These are phyloP conservation scores for Leccinum pachyderme DNA, from an alignment of 1,284 basidiomycete genomes.

Conservation along the genomic window DNA sequence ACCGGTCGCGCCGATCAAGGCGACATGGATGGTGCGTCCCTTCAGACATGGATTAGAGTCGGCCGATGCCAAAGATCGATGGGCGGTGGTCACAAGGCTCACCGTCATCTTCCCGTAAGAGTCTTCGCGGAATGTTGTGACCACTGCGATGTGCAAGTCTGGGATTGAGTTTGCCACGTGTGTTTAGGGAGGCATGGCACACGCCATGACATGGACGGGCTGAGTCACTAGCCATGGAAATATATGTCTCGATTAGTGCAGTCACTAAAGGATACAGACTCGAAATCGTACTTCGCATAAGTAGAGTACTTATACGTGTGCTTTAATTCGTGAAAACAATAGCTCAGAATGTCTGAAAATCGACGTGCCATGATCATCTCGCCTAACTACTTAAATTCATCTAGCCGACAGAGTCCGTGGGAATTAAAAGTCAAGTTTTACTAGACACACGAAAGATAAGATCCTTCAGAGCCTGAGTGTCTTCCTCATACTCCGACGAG, in stretches of 20 bases:
- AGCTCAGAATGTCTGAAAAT: not conserved
- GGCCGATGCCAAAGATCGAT: not conserved
- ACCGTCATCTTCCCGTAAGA: slow-evolving; percentile 18
- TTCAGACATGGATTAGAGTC: slow-evolving; percentile 9
- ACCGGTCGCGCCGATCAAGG: slow-evolving; percentile 25
- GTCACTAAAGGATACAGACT: not conserved
- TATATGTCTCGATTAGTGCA: not conserved
- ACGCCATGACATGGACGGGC: slow-evolving; percentile 1
- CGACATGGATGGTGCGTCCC: slow-evolving; percentile 14
- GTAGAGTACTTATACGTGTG: not conserved
- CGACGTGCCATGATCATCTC: not conserved
- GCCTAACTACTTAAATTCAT: not conserved
- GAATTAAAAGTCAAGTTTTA: slow-evolving; percentile 5
- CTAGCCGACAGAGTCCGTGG: not conserved
- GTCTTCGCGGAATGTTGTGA: not conserved
- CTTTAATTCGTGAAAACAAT: not conserved
- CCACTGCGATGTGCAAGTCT: not conserved
- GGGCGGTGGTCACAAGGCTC: not conserved
- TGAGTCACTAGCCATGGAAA: not conserved
- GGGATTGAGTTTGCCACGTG: not conserved
- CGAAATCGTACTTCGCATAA: not conserved
- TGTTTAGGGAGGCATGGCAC: not conserved
- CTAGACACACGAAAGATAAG: slow-evolving; percentile 17
- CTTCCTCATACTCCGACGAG: slow-evolving; percentile 22
- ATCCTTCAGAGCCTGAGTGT: slow-evolving; percentile 19